Conservation (phyloP, 2,329 filamentous ascomycete genomes). For the Xylaria sp. region DNA sequence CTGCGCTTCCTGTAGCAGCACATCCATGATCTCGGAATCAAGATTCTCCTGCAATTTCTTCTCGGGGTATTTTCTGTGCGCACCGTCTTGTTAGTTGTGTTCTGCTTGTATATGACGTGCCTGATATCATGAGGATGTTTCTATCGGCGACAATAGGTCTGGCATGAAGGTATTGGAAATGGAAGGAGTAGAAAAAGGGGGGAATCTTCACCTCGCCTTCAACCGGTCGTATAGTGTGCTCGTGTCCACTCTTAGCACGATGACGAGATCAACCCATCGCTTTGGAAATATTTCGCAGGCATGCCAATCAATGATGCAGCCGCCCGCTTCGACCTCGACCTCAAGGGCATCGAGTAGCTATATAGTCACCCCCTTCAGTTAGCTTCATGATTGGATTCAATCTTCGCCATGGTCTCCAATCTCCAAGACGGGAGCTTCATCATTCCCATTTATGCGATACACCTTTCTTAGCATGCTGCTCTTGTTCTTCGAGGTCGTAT, state of each 20-base stretch:
- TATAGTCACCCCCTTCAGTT: conserved; percentile 36
- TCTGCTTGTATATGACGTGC: neutral
- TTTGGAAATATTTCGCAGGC: conserved; percentile 95
- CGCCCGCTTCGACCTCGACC: conserved; percentile 78
- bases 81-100: neutral
- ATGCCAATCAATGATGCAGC: conserved; percentile 96
- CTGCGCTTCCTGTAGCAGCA: conserved; percentile 87
- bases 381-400: conserved; percentile 28
- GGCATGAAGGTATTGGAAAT: neutral
- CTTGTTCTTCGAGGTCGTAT: neutral
- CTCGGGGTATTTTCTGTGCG: conserved; percentile 77
- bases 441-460: neutral
- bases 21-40: conserved; percentile 97
- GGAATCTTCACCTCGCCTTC: conserved; percentile 67
- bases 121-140: neutral
- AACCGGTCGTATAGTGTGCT: conserved; percentile 86
- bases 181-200: conserved; percentile 3
- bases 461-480: neutral
- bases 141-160: neutral
- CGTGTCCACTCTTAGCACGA: conserved; percentile 86
- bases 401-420: neutral
- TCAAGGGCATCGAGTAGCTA: conserved; percentile 90
- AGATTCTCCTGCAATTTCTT: conserved; percentile 94
- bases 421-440: neutral
- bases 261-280: conserved; percentile 93